Evolutionary conservation across 768 basidiomycete species (phyloP).

Genomic region (Phylloporus rhodoxanthus): DNA sequence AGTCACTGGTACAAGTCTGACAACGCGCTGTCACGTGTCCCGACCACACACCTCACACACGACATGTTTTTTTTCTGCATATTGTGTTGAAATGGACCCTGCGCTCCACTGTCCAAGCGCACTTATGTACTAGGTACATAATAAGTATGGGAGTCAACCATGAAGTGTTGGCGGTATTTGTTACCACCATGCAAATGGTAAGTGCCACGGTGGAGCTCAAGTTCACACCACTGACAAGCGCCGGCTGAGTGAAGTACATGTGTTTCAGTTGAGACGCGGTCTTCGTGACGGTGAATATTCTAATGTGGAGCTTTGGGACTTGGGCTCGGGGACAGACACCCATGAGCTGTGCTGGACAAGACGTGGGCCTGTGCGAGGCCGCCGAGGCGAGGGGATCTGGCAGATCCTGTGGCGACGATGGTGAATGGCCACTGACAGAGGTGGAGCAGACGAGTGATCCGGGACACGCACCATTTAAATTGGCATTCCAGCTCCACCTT

Average conservation of each 20-base stretch:
- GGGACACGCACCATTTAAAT: constrained; percentile 24
- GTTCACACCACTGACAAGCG: constrained; percentile 9
- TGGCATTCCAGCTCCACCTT: constrained; percentile 14
- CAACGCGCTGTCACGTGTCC: constrained; percentile 15
- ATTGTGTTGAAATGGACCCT: too few relatives aligned
- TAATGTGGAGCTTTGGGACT: neutral
- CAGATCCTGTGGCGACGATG: neutral
- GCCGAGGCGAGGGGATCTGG: too few relatives aligned
- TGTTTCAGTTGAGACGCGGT: constrained; percentile 14
- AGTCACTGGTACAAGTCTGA: neutral
- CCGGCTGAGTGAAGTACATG: constrained; percentile 18
- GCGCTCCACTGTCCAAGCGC: too few relatives aligned
- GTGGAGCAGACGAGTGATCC: constrained; percentile 30
- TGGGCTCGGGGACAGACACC: too few relatives aligned
- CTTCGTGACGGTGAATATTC: too few relatives aligned
- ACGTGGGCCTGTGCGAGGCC: neutral
- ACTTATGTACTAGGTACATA: too few relatives aligned
- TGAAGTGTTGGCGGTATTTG: neutral
- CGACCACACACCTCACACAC: too few relatives aligned
- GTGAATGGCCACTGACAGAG: neutral
- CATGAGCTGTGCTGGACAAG: neutral
- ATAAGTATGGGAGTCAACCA: too few relatives aligned
- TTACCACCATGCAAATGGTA: too few relatives aligned
- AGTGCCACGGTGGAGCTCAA: too few relatives aligned
- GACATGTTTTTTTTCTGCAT: too few relatives aligned